A percentile compares a stretch with the other conserved stretches of the same genome.
Conservation (phyloP, 2,329 filamentous ascomycete species). For the Sclerotiophoma versabilis region DNA sequence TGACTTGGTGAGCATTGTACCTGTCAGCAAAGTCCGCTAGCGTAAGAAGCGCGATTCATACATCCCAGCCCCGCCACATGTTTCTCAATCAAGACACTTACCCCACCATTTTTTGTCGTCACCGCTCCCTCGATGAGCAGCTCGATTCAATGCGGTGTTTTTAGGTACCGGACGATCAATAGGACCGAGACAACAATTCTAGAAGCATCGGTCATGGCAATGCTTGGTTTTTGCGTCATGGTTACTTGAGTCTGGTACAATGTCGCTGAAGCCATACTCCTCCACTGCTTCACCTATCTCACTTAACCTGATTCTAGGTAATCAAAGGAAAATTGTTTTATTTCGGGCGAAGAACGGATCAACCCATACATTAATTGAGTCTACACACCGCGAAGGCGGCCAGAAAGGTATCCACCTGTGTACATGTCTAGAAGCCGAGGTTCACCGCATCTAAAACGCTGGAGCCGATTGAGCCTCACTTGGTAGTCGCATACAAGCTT, state of each 20-base stretch:
- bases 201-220: neutral
- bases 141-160: neutral
- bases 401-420: slow-evolving; percentile 8
- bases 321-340: neutral
- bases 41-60: slow-evolving; percentile 2
- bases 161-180: neutral
- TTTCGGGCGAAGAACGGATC: neutral
- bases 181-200: neutral
- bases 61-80: neutral
- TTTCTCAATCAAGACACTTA: slow-evolving; percentile 7
- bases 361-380: slow-evolving; percentile 2
- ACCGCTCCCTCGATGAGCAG: slow-evolving; percentile 4
- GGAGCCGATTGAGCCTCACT: slow-evolving; percentile 5
- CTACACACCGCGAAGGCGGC: slow-evolving; percentile 1
- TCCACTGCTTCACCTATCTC: neutral
- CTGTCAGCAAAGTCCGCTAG: neutral
- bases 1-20: neutral
- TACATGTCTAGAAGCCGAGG: slow-evolving; percentile 15
- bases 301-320: neutral
- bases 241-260: neutral
- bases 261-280: neutral
- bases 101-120: slow-evolving; percentile 7
- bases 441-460: slow-evolving; percentile 16
- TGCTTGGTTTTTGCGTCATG: slow-evolving; percentile 5
- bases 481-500: slow-evolving; percentile 10